Evolutionary conservation across 371 early-diverging fungal genomes (phyloP).

Genomic region (Mortierella polycephala): DNA sequence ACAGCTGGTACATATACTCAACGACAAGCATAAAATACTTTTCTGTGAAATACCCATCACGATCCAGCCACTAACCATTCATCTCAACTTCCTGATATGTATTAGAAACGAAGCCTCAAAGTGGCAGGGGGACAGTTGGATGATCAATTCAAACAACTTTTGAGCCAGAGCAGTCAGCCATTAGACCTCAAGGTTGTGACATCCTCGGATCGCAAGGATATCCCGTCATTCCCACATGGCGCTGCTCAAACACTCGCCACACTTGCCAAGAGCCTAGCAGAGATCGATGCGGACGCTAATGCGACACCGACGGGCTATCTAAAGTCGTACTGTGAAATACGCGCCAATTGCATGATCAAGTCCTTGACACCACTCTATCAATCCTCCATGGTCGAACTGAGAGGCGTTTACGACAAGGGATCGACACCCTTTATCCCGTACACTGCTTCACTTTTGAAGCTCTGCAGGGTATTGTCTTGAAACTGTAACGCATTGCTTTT

Average conservation of each 20-base stretch:
- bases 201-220: constrained; percentile 50
- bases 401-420: constrained; percentile 50
- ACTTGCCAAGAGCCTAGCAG: constrained; percentile 40
- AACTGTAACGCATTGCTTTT: background rate
- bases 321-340: constrained; percentile 48
- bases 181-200: constrained; percentile 59
- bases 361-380: constrained; percentile 44
- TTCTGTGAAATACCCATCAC: background rate
- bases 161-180: constrained; percentile 61
- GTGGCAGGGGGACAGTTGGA: constrained; percentile 67
- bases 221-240: constrained; percentile 30
- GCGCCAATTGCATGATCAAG: constrained; percentile 47
- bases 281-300: constrained; percentile 43
- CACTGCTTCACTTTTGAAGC: constrained; percentile 45
- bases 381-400: constrained; percentile 41
- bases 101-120: constrained; percentile 68
- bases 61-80: no score
- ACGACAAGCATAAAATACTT: background rate
- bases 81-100: no score
- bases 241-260: constrained; percentile 24
- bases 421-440: constrained; percentile 44
- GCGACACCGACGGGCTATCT: constrained; percentile 42
- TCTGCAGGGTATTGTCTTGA: constrained; percentile 39
- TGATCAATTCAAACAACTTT: constrained; percentile 64
- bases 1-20: constrained; percentile 58